phyloP scores from a whole-genome alignment of 1,139 yeast genomes.

The Candida pseudoviswanathii region DNA sequence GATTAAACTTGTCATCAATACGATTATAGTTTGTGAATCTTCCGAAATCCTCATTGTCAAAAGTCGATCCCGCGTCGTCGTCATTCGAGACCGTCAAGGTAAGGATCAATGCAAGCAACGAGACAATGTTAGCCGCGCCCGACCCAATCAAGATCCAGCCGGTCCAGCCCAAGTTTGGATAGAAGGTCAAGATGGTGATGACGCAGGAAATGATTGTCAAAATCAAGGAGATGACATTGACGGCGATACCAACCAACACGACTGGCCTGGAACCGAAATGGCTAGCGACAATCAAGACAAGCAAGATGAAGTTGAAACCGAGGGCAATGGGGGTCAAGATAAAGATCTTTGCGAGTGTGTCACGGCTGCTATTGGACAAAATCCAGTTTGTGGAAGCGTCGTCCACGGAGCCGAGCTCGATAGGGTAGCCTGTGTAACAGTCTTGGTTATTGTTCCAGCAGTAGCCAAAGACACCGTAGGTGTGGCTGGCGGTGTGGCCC shows the following conservation, averaged over 20 bases:
- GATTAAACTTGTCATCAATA: constrained; percentile 15
- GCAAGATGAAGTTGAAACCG: constrained; percentile 61
- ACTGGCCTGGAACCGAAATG: constrained; percentile 24
- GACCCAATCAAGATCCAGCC: constrained; percentile 72
- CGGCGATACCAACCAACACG: constrained; percentile 28
- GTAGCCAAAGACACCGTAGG: constrained; percentile 87
- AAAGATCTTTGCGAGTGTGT: constrained; percentile 67
- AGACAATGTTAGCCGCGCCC: constrained; percentile 53
- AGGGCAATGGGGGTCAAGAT: constrained; percentile 83
- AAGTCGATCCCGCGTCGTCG: constrained; percentile 23
- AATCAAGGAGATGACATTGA: constrained; percentile 48
- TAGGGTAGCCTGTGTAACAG: constrained; percentile 55
- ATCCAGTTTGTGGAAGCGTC: constrained; percentile 25
- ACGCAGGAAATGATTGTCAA: constrained; percentile 56
- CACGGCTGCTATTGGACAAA: constrained; percentile 46
- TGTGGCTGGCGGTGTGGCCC: constrained; percentile 45
- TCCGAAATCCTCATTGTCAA: constrained; percentile 10
- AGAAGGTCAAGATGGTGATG: constrained; percentile 56
- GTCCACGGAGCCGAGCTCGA: constrained; percentile 20
- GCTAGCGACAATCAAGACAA: constrained; percentile 40
- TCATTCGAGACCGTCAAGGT: constrained; percentile 21
- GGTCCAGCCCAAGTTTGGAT: constrained; percentile 67
- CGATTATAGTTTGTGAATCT: constrained; percentile 12
- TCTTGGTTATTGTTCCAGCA: constrained; percentile 46
- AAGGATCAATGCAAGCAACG: constrained; percentile 30